Conservation (phyloP, 768 basidiomycete species). For the Boletus rubroflammeus region DNA sequence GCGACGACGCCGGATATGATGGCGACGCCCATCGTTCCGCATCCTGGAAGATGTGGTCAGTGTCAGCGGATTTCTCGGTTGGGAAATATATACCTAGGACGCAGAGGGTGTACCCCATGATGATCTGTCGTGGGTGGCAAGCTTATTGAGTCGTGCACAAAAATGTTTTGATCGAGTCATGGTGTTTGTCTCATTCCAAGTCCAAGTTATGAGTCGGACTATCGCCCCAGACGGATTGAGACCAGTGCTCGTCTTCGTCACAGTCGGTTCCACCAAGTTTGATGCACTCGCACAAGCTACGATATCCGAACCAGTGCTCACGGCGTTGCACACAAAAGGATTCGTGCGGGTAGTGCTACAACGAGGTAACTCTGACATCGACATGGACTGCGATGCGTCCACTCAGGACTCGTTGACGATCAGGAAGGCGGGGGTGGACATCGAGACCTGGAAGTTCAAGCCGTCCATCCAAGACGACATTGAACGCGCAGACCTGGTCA, state of each 20-base stretch:
- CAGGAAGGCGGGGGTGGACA: slow-evolving; percentile 40
- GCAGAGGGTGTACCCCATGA: slow-evolving; percentile 91
- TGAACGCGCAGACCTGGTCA: slow-evolving; percentile 67
- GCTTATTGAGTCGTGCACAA: neutral
- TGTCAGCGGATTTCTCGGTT: slow-evolving; percentile 6
- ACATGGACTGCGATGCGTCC: slow-evolving; percentile 21
- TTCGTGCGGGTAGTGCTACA: slow-evolving; percentile 68
- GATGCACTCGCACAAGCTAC: slow-evolving; percentile 63
- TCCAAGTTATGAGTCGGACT: neutral
- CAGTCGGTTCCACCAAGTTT: slow-evolving; percentile 89
- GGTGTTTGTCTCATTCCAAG: neutral
- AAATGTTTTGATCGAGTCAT: slow-evolving; percentile 11
- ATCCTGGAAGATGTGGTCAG: slow-evolving; percentile 52
- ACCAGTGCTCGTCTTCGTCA: slow-evolving; percentile 58
- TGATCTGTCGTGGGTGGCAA: neutral
- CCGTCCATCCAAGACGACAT: slow-evolving; percentile 66
- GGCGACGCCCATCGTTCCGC: slow-evolving; percentile 98
- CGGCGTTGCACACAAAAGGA: slow-evolving; percentile 48
- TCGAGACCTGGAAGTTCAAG: slow-evolving; percentile 75
- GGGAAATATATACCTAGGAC: slow-evolving; percentile 56
- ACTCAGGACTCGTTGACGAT: slow-evolving; percentile 12
- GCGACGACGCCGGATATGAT: slow-evolving; percentile 89
- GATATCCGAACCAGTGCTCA: slow-evolving; percentile 56
- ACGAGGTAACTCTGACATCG: slow-evolving; percentile 65
- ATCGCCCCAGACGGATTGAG: neutral